Evolutionary conservation across 352 stramenopile species (phyloP).

Genomic region (Phytopythium helicoides): DNA sequence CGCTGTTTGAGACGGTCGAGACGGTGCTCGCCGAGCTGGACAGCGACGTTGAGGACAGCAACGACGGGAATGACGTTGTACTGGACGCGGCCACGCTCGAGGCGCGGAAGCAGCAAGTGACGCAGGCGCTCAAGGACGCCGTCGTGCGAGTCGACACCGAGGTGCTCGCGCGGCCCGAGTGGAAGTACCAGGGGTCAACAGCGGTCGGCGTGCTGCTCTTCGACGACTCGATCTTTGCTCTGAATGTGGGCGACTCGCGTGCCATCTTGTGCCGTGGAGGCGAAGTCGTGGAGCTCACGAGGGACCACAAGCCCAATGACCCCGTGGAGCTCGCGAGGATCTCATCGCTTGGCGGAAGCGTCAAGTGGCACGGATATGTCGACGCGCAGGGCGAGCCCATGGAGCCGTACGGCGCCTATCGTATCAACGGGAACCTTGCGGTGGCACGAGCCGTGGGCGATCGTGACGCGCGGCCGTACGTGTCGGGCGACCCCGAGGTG

Average conservation of each 20-base stretch:
- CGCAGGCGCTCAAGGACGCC: constrained; percentile 33
- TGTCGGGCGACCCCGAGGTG: constrained; percentile 81
- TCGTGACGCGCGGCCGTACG: constrained; percentile 81
- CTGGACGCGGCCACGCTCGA: constrained; percentile 21
- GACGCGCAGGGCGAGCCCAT: constrained; percentile 83
- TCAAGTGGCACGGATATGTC: constrained; percentile 90
- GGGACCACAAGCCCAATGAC: constrained; percentile 91
- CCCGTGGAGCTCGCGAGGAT: constrained; percentile 69
- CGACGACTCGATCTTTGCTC: constrained; percentile 72
- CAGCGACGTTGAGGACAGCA: constrained; percentile 38
- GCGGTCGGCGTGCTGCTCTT: constrained; percentile 69
- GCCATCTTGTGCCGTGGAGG: constrained; percentile 90
- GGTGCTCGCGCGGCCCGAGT: constrained; percentile 63
- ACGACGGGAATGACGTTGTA: constrained; percentile 18
- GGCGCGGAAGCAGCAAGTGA: constrained; percentile 29
- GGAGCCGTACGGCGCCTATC: constrained; percentile 88
- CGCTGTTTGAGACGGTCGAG: constrained; percentile 55
- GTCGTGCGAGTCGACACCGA: constrained; percentile 59
- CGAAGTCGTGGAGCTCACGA: constrained; percentile 69
- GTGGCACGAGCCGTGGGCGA: constrained; percentile 91
- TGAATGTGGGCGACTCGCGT: constrained; percentile 95
- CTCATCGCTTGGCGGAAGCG: constrained; percentile 72
- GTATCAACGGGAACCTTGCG: constrained; percentile 92
- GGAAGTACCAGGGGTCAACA: constrained; percentile 80
- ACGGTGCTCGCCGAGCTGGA: constrained; percentile 47